Evolutionary conservation across 108 stramenopile species (phyloP), one percentile per base, ranked within the genome.

Genomic region (Cylindrotheca fusiformis): DNA sequence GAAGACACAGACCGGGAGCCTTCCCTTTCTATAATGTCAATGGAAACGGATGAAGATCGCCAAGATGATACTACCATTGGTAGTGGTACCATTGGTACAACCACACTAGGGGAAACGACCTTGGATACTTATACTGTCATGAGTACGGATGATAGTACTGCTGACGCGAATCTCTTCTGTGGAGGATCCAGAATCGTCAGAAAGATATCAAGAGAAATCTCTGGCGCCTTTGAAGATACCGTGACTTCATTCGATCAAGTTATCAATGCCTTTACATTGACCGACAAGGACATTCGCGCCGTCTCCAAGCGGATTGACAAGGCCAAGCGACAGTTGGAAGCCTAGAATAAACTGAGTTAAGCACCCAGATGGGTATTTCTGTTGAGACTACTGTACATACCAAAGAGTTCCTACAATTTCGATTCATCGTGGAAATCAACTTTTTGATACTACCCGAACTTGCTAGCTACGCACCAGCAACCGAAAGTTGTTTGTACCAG

Each of bases 231-330:
- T 25, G 74, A 78, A 69, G 81, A 82, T 63, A 82, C 81, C 3
- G 29, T 70, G 3, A 46, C 52, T 0, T 69, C 73, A n/a, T 65
- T 82, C 12, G 81, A 78, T 26, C 74, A 81, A 61, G 82, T 83
- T 28, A 69, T 79, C 32, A 69, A 76, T 49, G 82, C 66, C 30
- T 83, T 83, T 55, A 83, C 82, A 8, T 48, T 83, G n/a, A 72
- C 71, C 24, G 82, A 79, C 4, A 71, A 70, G 48, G 82, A 83
- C 29, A 83, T 83, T 52, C 44, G 49, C 27, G 82, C 82, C 0
- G 82, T 83, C 36, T 65, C 63, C 32, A 71, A 71, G 32, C 67
- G 71, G 10, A 83, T 83, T 48, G 44, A 69, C 65, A 79, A 74
- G 55, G 82, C 82, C 61, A 68, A 79, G 59, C 29, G 29, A 32